Base-by-base conservation (phyloP, 306 rosid genomes). In the Purshia tridentata region DNA sequence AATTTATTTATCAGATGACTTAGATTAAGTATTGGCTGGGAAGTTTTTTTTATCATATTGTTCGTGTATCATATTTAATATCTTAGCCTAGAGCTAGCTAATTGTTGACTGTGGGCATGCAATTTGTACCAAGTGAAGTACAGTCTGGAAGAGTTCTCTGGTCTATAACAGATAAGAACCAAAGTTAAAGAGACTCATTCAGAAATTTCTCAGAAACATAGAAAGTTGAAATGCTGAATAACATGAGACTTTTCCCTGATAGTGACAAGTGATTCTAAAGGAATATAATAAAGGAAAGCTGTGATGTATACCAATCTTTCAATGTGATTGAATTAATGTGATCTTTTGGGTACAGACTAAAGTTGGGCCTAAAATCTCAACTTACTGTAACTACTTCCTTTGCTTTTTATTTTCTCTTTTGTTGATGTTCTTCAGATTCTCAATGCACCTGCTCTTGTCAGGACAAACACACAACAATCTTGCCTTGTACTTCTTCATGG, bases 191-290 rank as follows among this genome's bases (percentile, higher is more conserved):
- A 19, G 42, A 14, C 54, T n/a, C 4, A 4, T 23, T 29, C 55
- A 9, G 39, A 62, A 71, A 42, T 50, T 16, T 29, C 60, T 15
- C 15, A 49, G 62, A 76, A 67, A 63, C 29, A 47, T 53, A 55
- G 81, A 83, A 86, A 87, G 86, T 80, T 73, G 83, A 79, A 85
- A 85, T 72, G 77, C 64, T 74, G 59, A 84, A 78, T 83, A 85
- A 72, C 88, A 83, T 74, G 86, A 80, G 76, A 83, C 89, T 88
- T 86, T 29, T 86, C 85, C 67, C 56, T 83, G 88, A 87, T 55
- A 56, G 70, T 67, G 94, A 82, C 88, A 80, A 59, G 51, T 72
- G 88, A 86, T 80, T 80, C 88, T 50, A 18, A 13, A 41, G 81
- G 90, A 85, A 85, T 88, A 85, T 72, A 83, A 63, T 80, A 85